phyloP scores from a whole-genome alignment of 768 basidiomycete genomes.

The Lentinula guzmanii region DNA sequence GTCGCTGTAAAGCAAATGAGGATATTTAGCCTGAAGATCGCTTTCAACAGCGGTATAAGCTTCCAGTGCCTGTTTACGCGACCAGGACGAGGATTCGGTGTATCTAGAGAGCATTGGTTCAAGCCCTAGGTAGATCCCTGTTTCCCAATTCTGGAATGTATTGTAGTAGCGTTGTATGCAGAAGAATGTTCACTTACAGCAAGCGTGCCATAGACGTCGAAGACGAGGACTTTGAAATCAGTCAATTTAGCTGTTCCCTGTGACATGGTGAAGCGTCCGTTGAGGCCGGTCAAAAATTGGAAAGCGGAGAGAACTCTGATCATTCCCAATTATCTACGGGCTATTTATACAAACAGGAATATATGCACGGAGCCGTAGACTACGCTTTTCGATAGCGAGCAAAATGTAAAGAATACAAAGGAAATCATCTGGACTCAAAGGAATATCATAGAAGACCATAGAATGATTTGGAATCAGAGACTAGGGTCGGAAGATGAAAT shows the following conservation, averaged over 20 bases:
- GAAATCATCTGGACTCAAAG: no score
- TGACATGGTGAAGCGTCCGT: not conserved
- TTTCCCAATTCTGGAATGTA: conserved; percentile 60
- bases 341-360: no score
- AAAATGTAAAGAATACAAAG: no score
- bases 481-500: no score
- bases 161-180: not conserved
- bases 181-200: conserved; percentile 30
- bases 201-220: conserved; percentile 77
- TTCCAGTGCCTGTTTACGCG: conserved; percentile 43
- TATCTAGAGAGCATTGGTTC: conserved; percentile 43
- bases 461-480: no score
- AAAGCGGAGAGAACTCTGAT: no score
- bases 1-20: conserved; percentile 52
- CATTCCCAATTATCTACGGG: no score
- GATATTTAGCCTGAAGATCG: conserved; percentile 53
- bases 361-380: no score
- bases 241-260: conserved; percentile 22
- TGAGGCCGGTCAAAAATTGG: no score
- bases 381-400: no score
- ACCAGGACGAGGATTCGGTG: conserved; percentile 34
- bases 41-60: conserved; percentile 49
- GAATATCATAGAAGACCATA: no score
- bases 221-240: conserved; percentile 51
- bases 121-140: conserved; percentile 52